Base-by-base conservation (phyloP, 108 stramenopile genomes). In the Cyclotella distinguenda region DNA sequence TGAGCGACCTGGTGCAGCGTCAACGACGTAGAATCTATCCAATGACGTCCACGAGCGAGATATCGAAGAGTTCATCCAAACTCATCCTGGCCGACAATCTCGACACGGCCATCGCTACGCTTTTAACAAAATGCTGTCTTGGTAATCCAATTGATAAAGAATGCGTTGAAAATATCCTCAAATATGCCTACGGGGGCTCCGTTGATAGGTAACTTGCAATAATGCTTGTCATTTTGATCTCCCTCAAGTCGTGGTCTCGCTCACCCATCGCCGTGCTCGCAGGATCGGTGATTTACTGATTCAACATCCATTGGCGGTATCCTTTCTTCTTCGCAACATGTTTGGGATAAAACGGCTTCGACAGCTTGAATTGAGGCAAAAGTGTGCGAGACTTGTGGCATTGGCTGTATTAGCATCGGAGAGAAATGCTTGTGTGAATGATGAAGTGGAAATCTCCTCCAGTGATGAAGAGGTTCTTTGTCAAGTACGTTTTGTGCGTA, bases 361-460 rank as follows among this genome's bases (percentile, higher is more conserved):
- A 23, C 61, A 69, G 32, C 31, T 68, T 4, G 76, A 70, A 26
- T 70, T 70, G 10, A 71, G 80, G 36, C 71, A 70, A 43, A 93
- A 93, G 54, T 91, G 87, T 60, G 85, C 87, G 19, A 58, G 80
- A 55, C 70, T 93, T 22, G 34, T 86, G 27, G 89, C 92, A 11
- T 34, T 88, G 34, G 80, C 92, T 32, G 80, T 78, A 21, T 59
- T 79, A 27, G 84, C 86, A 1, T 84, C 85, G 16, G 85, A 92
- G 66, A 51, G 59, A 34, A 60, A 39, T 10, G 72, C 80, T 3
- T 27, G 42, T 52, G 63, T 42, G 49, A 53, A 62, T 48, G 33
- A 72, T 25, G 53, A 46, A 47, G 46, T 44, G 54, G 23, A 44
- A 28, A 34, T 68, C 13, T 42, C 35, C 10, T 57, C 30, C 15